Evolutionary conservation across 2,329 filamentous ascomycete genomes (phyloP), one percentile per base, ranked within the genome.

Genomic region (Monilinia aucupariae): DNA sequence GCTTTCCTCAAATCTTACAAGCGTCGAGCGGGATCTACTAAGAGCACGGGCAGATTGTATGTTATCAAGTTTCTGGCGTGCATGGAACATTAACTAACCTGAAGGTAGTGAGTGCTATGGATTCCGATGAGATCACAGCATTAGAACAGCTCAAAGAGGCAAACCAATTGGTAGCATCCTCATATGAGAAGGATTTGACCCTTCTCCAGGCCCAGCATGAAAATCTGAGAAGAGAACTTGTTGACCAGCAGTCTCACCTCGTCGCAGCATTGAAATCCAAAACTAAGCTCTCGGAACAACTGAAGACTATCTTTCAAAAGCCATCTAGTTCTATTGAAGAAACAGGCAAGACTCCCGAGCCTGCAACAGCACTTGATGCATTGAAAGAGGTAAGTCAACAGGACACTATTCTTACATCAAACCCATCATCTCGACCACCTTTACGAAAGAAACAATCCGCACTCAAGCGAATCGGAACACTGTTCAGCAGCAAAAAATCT

Each of bases 211-310:
- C 76, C 64, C 81, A 83, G 68, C 76, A 80, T 66, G 79, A 78
- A 63, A 74, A 77, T 61, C 74, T 81, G 56, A 77, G 76, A 64
- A 76, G 78, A 61, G 83, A 86, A 71, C 77, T 79, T 56, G 82
- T 86, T 60, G 78, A 81, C 65, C 80, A 84, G 70, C 83, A 85
- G 74, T 79, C 79, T 53, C 84, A 87, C 70, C 78, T 87, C 30
- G 79, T 87, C 67, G 79, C 84, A 48, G 81, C 82, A 51, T 77
- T 87, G 22, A 77, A 87, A 52, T 79, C 81, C 66, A 86, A 86
- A 72, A 84, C 87, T 65, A 81, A 81, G 72, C 76, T 85, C 61
- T 79, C 81, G 61, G 82, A 82, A 72, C 78, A 83, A 64, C 74
- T 80, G 43, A 81, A 62, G 30, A 55, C 15, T 39, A 39, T 63